A percentile compares a stretch with the other conserved stretches of the same genome.
These are phyloP conservation scores for Bipolaris cookei DNA, from an alignment of 2,329 filamentous ascomycete genomes.

Conservation along the genomic window DNA sequence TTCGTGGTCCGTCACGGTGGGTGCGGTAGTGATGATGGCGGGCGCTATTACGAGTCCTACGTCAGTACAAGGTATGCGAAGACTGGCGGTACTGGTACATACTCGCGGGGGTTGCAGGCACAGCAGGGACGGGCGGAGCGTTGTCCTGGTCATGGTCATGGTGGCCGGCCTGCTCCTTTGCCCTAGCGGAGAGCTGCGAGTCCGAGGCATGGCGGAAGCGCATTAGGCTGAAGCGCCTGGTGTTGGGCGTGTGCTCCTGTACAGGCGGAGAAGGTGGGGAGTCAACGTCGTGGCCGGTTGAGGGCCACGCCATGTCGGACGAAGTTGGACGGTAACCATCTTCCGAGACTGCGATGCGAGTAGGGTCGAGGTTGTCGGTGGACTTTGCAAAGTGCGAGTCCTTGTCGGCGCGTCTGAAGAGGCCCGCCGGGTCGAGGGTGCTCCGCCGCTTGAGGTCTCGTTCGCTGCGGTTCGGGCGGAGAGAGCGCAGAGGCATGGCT, in stretches of 20 bases:
- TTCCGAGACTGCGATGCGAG: conserved; percentile 41
- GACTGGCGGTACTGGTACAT: conserved; percentile 13
- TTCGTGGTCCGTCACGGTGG: conserved; percentile 63
- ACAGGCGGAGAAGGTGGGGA: conserved; percentile 41
- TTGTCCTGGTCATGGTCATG: conserved; percentile 26
- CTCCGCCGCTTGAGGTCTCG: conserved; percentile 54
- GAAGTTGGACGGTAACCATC: conserved; percentile 43
- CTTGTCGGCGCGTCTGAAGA: conserved; percentile 47
- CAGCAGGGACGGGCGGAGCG: conserved; percentile 49
- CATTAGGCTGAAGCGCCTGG: conserved; percentile 69
- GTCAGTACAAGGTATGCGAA: conserved; percentile 31
- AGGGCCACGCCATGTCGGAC: conserved; percentile 32
- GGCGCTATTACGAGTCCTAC: conserved; percentile 51
- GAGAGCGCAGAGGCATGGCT: conserved; percentile 51
- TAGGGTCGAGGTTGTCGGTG: conserved; percentile 32
- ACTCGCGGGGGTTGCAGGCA: conserved; percentile 42
- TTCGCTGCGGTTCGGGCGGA: conserved; percentile 49
- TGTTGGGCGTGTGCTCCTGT: conserved; percentile 48
- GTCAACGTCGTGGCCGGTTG: conserved; percentile 19
- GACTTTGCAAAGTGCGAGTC: conserved; percentile 32
- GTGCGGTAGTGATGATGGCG: conserved; percentile 88
- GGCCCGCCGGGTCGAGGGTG: conserved; percentile 50
- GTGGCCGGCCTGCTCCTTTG: conserved; percentile 68
- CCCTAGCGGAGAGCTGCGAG: conserved; percentile 79
- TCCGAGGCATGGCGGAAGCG: conserved; percentile 93